Evolutionary conservation across 208 protist genomes (phyloP), one percentile per base, ranked within the genome.

Genomic region (Blechomonas ayalai): DNA sequence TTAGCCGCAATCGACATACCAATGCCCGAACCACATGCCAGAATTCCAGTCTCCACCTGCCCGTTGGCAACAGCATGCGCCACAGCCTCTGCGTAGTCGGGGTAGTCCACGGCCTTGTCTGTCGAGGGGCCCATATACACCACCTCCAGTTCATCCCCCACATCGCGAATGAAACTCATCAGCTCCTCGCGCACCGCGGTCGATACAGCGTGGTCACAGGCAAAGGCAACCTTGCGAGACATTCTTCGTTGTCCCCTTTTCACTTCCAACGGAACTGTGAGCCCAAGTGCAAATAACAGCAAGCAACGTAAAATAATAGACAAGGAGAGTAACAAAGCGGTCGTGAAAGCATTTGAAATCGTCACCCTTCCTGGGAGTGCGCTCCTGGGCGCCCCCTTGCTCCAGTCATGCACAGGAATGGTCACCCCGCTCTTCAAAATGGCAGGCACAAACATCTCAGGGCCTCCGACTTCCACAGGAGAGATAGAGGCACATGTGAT

Each of bases 1-100:
- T 97, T 98, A 4, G 92, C 90, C 7, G 95, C 92, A 36, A 98
- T 97, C 29, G 59, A 81, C 58, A 98, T 97, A 23, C 95, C 95
- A 42, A 97, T 97, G 28, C 95, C 95, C 20, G 81, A 96, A 39
- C 94, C 93, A 56, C 95, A 98, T 4, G 96, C 37, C 3, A 97
- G 70, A 33, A 97, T 72, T 6, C 87, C 91, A 9, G 45, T 55
- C 25, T 92, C 82, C 24, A 50, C 70, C 54, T 84, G 65, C 2
- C 72, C 67, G 28, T 49, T 58, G 29, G 70, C 40, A 8, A 97
- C 80, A 34, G 68, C 66, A 33, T 67, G 53, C 53, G 71, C 77
- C 6, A 90, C 79, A 13, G 51, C 41, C 7, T 37, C 34, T 27
- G 95, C 95, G 48, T 85, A 88, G 67, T 97, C 92, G 13, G 95